A percentile compares a stretch with the other conserved stretches of the same genome.
Evolutionary conservation across 2,329 filamentous ascomycete genomes (phyloP).

Genomic region (Scytalidium lignicola): DNA sequence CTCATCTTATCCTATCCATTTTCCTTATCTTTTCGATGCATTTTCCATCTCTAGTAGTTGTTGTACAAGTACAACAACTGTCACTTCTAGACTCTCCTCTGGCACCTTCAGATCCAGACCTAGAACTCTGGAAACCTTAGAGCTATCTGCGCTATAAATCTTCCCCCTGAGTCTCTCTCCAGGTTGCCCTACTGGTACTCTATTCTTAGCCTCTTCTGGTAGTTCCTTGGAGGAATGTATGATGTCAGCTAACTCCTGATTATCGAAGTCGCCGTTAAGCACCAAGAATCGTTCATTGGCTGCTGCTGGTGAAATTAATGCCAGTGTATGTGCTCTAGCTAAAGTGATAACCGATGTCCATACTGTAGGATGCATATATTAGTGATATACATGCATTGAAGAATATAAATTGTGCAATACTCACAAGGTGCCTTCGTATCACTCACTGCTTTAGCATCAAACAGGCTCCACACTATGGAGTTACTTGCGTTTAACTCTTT

Average conservation of each 20-base stretch:
- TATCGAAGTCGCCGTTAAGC: conserved; percentile 24
- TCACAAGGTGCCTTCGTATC: conserved; percentile 5
- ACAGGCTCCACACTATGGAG: conserved; percentile 15
- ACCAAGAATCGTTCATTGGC: conserved; percentile 21
- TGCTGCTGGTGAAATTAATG: conserved; percentile 10
- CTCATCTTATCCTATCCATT: no score
- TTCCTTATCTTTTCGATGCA: neutral
- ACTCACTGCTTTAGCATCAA: conserved; percentile 4
- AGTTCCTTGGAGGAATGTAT: conserved; percentile 9
- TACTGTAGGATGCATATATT: conserved; percentile 6
- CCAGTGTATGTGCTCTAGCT: conserved; percentile 13
- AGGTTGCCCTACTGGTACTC: conserved; percentile 20
- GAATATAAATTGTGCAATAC: neutral
- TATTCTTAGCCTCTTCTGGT: conserved; percentile 8
- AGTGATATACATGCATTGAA: neutral
- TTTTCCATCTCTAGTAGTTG: conserved; percentile 1
- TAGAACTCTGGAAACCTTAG: neutral
- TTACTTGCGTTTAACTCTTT: conserved; percentile 25
- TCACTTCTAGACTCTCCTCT: conserved; percentile 30
- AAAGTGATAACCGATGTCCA: conserved; percentile 23
- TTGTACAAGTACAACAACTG: conserved; percentile 2
- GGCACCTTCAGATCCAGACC: neutral
- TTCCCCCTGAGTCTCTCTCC: conserved; percentile 19
- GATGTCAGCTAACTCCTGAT: conserved; percentile 27
- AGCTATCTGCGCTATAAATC: conserved; percentile 37